Base-by-base conservation (phyloP, 306 rosid species). In the Arachis hypogaea region DNA sequence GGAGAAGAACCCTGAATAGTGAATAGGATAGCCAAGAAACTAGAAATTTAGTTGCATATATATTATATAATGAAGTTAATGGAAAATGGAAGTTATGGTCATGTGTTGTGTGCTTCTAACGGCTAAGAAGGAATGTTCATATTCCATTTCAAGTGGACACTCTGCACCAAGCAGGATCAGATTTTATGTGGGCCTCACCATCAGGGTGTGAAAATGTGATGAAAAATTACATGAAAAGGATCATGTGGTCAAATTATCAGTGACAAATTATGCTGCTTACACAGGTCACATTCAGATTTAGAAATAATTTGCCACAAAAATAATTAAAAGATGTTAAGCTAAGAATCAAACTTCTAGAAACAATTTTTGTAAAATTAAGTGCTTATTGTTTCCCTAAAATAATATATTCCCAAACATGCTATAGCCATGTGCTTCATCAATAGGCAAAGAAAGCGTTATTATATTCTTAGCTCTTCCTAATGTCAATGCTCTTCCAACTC, bases 121-220 rank as follows among this genome's bases (percentile, higher is more conserved):
- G 78, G 74, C 46, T 29, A 77, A 69, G 59, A 46, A 8, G 29
- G 62, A 57, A 63, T 67, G 29, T 22, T 60, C 60, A 40, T 61
- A 61, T 77, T 61, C 67, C 63, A 40, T 33, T 65, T 66, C 70
- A 76, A 71, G 78, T 75, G 81, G 77, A 61, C 58, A 22, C 28
- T 58, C 55, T 10, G 66, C 77, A 14, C 12, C 3, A 7, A 44
- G n/a, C 52, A 47, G 47, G 52, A 62, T 71, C 59, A 69, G 59
- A 45, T 62, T 60, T 55, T 38, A 30, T 54, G 63, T 68, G 75
- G 42, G 59, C 18, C 47, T 68, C 73, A 47, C 28, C 73, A 14
- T 45, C 4, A 28, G 51, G 36, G 8, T 64, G 6, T 28, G 28
- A 22, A 22, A 22, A 22, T 22, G 28, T 22, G 28, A 22, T 22